Percentiles rank a stretch among this genome's conserved stretches.
phyloP scores from a whole-genome alignment of 495 filamentous ascomycete genomes.

The Lepidopterella palustris region DNA sequence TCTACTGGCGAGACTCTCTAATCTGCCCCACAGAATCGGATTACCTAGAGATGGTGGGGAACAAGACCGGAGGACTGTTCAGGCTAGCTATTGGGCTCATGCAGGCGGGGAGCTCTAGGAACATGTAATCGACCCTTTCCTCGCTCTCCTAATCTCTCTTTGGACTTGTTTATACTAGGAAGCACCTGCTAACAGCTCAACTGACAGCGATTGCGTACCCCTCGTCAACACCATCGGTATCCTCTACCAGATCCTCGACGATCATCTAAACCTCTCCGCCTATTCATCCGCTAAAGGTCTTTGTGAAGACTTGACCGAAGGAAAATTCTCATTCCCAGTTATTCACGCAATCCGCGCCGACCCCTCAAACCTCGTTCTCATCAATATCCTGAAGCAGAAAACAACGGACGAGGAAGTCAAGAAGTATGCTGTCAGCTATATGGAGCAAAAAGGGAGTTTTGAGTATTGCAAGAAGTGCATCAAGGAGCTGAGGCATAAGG shows the following conservation, averaged over 20 bases:
- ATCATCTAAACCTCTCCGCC: conserved; percentile 79
- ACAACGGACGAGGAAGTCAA: conserved; percentile 84
- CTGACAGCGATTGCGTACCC: conserved; percentile 63
- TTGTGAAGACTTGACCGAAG: conserved; percentile 94
- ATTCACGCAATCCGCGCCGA: conserved; percentile 88
- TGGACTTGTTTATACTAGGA: neutral
- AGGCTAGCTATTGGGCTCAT: conserved; percentile 90
- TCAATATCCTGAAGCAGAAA: conserved; percentile 90
- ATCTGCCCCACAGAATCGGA: conserved; percentile 93
- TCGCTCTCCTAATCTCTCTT: neutral
- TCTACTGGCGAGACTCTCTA: conserved; percentile 93
- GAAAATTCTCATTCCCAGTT: conserved; percentile 96
- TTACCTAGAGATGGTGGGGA: conserved; percentile 97
- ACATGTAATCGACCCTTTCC: conserved; percentile 39
- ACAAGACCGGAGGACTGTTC: conserved; percentile 96
- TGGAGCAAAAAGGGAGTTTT: conserved; percentile 85
- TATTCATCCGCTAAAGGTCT: conserved; percentile 90
- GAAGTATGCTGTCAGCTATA: conserved; percentile 81
- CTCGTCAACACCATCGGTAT: conserved; percentile 87
- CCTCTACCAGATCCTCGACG: conserved; percentile 94
- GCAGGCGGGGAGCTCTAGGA: conserved; percentile 73
- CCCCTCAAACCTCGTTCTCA: conserved; percentile 69
- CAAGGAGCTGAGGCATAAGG: conserved; percentile 22
- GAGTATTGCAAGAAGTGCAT: conserved; percentile 73
- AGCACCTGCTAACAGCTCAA: conserved; percentile 1